phyloP scores from a whole-genome alignment of 2,329 filamentous ascomycete genomes.

The Fusarium protoensiforme region DNA sequence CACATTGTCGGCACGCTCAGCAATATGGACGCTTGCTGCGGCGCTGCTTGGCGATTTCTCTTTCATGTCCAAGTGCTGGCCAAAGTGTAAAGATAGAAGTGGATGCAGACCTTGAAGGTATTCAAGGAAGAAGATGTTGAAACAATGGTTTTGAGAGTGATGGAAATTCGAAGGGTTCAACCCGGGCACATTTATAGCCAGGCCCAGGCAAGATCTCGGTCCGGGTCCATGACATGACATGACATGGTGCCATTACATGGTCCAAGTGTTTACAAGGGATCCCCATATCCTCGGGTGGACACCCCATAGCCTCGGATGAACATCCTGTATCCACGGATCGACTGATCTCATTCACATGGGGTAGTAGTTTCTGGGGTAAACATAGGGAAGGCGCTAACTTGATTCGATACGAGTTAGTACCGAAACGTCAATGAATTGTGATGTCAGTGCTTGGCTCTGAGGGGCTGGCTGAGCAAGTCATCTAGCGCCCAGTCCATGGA shows the following conservation, averaged over 20 bases:
- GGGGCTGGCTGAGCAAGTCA: not conserved
- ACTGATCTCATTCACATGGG: not conserved
- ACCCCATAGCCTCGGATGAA: not conserved
- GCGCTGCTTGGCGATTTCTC: not conserved
- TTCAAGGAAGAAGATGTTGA: not conserved
- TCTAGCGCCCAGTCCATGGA: not conserved
- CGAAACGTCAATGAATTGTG: not conserved
- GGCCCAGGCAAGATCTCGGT: not conserved
- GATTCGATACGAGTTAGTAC: not conserved
- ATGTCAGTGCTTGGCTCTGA: not conserved
- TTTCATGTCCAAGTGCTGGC: not conserved
- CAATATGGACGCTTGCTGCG: not conserved
- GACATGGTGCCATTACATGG: not conserved
- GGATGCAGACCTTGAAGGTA: not conserved
- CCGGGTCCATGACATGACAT: not conserved
- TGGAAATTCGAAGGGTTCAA: not conserved
- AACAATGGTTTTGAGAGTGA: not conserved
- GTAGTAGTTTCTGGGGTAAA: not conserved
- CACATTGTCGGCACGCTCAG: not conserved
- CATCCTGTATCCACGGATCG: not conserved
- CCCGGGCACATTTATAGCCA: not conserved
- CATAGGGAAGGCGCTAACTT: not conserved
- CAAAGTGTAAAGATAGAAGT: not conserved
- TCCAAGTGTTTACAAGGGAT: not conserved
- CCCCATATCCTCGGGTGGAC: not conserved